These are phyloP conservation scores for Phaeosphaeria sp. DNA, from an alignment of 2,329 filamentous ascomycete species.

Conservation along the genomic window DNA sequence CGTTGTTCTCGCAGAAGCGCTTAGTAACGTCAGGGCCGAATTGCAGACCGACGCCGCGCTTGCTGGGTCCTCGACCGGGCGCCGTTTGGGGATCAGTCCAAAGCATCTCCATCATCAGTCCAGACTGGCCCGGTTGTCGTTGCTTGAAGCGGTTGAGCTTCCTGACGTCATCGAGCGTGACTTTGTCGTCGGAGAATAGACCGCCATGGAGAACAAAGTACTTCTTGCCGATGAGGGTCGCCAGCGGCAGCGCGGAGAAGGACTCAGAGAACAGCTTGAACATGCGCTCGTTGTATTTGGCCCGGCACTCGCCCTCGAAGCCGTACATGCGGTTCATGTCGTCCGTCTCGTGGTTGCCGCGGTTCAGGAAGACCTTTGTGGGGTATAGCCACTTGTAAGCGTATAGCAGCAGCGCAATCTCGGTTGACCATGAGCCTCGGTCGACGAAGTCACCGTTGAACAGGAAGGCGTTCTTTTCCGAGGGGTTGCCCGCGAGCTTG, in stretches of 20 bases:
- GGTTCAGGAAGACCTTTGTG: slow-evolving; percentile 89
- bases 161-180: slow-evolving; percentile 90
- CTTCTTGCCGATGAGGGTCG: slow-evolving; percentile 88
- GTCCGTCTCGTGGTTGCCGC: slow-evolving; percentile 98
- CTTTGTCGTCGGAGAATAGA: slow-evolving; percentile 92
- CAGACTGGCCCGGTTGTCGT: slow-evolving; percentile 88
- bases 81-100: slow-evolving; percentile 95
- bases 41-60: slow-evolving; percentile 94
- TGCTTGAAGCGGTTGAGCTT: slow-evolving; percentile 91
- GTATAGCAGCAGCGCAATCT: slow-evolving; percentile 91
- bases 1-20: slow-evolving; percentile 95
- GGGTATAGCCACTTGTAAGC: slow-evolving; percentile 97
- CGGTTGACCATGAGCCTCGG: slow-evolving; percentile 96
- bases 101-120: slow-evolving; percentile 99
- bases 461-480: slow-evolving; percentile 87
- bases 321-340: slow-evolving; percentile 99
- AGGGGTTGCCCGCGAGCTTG: slow-evolving; percentile 83
- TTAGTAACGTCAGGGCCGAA: slow-evolving; percentile 97
- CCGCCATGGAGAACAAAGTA: slow-evolving; percentile 94
- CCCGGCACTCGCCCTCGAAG: slow-evolving; percentile 97
- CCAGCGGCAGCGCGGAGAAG: slow-evolving; percentile 91
- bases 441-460: slow-evolving; percentile 99
- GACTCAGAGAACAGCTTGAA: slow-evolving; percentile 99
- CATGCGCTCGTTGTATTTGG: slow-evolving; percentile 93
- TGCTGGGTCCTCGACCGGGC: slow-evolving; percentile 89